Evolutionary conservation across 176 grass and related monocot genomes (phyloP).

Genomic region (Musa troglodytarum): DNA sequence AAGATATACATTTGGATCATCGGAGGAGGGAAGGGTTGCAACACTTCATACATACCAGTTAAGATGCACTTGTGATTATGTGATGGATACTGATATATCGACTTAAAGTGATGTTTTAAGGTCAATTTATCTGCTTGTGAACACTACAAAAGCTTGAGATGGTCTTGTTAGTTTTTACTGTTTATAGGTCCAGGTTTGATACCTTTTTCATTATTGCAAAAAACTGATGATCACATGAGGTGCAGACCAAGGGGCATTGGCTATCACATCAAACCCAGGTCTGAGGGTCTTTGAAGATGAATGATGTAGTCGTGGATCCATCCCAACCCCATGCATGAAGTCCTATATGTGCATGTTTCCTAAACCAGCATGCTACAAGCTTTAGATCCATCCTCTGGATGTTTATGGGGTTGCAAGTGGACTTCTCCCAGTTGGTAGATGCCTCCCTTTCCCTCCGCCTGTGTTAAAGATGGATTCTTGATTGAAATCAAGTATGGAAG

Average conservation of each 20-base stretch:
- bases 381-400: neutral
- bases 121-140: neutral
- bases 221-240: too few species aligned
- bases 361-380: neutral
- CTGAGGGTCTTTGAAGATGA: neutral
- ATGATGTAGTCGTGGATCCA: neutral
- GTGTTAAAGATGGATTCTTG: too few species aligned
- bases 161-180: neutral
- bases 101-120: neutral
- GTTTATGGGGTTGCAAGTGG: neutral
- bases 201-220: neutral
- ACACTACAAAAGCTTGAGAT: neutral
- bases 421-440: neutral
- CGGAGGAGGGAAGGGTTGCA: too few species aligned
- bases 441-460: too few species aligned
- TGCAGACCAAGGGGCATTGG: too few species aligned
- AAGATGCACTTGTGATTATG: too few species aligned
- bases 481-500: too few species aligned
- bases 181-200: neutral
- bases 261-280: neutral
- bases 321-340: neutral
- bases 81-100: neutral
- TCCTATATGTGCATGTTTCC: neutral
- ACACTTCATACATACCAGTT: too few species aligned
- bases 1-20: neutral